These are phyloP conservation scores for Cucurbita moschata DNA, from an alignment of 306 rosid species.

Conservation along the genomic window DNA sequence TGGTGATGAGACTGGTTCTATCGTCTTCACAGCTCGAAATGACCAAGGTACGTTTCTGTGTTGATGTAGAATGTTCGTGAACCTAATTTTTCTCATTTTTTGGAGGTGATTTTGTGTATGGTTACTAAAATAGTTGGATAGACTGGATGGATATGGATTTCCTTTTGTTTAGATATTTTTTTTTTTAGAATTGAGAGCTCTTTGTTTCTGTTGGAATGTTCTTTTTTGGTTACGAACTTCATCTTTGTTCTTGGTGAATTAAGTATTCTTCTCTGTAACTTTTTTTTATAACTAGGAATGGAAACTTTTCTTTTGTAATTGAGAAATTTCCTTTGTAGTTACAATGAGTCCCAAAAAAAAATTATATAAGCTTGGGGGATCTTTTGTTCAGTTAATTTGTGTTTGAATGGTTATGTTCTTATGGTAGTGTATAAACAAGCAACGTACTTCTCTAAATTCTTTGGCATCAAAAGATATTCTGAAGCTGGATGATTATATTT, in stretches of 20 bases:
- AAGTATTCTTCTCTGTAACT: background rate
- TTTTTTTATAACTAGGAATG: background rate
- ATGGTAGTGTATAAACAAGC: background rate
- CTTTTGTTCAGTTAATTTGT: background rate
- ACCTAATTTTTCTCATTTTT: background rate
- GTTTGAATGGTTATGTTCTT: background rate
- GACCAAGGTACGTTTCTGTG: conserved; percentile 46
- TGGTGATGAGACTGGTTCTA: conserved; percentile 67
- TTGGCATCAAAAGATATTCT: background rate
- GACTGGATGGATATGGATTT: no score
- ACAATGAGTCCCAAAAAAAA: background rate
- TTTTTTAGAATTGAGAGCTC: background rate
- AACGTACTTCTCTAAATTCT: background rate
- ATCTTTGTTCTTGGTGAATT: background rate
- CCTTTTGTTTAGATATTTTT: background rate
- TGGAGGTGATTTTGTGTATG: background rate
- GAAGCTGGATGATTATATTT: background rate
- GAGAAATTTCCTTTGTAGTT: background rate
- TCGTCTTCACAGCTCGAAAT: conserved; percentile 75
- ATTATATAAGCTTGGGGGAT: background rate
- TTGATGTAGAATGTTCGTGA: no score
- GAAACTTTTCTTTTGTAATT: background rate
- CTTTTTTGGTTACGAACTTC: background rate
- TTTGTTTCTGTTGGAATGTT: background rate
- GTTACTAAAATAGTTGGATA: background rate